Percentiles rank a stretch among this genome's conserved stretches.
These are phyloP conservation scores for Aspergillus bertholletiae DNA, from an alignment of 495 filamentous ascomycete genomes.

Conservation along the genomic window DNA sequence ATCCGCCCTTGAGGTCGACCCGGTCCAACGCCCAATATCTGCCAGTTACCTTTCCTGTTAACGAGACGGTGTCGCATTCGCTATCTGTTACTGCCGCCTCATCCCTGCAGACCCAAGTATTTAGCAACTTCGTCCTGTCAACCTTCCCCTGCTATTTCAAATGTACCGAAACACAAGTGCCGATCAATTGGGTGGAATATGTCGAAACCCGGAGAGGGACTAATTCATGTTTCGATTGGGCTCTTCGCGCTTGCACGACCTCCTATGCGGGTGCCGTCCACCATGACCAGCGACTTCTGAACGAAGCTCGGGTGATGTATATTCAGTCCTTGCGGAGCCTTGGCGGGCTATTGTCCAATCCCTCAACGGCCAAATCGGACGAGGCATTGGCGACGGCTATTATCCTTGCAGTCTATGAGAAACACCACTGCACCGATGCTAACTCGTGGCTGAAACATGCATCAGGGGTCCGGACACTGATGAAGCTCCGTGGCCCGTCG, in stretches of 20 bases:
- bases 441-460: constrained; percentile 36
- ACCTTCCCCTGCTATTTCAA: constrained; percentile 28
- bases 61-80: constrained; percentile 23
- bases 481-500: constrained; percentile 29
- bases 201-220: constrained; percentile 14
- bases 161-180: constrained; percentile 22
- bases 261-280: constrained; percentile 23
- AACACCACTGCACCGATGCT: constrained; percentile 27
- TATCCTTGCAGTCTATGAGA: constrained; percentile 32
- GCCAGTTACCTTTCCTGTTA: constrained; percentile 9
- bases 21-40: constrained; percentile 8
- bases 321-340: constrained; percentile 20
- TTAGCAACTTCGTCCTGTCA: constrained; percentile 25
- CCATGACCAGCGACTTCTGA: constrained; percentile 14
- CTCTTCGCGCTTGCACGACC: constrained; percentile 24
- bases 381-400: constrained; percentile 25
- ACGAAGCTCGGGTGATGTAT: constrained; percentile 21
- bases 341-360: constrained; percentile 12
- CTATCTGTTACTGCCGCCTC: constrained; percentile 21
- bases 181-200: constrained; percentile 29
- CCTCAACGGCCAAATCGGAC: constrained; percentile 24
- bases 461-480: constrained; percentile 30
- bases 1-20: neutral
- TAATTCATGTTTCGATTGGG: constrained; percentile 22
- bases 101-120: constrained; percentile 23